Percentiles rank a stretch among this genome's conserved stretches.
These are phyloP conservation scores for Clonostachys rosea DNA, from an alignment of 2,329 filamentous ascomycete genomes.

Conservation along the genomic window DNA sequence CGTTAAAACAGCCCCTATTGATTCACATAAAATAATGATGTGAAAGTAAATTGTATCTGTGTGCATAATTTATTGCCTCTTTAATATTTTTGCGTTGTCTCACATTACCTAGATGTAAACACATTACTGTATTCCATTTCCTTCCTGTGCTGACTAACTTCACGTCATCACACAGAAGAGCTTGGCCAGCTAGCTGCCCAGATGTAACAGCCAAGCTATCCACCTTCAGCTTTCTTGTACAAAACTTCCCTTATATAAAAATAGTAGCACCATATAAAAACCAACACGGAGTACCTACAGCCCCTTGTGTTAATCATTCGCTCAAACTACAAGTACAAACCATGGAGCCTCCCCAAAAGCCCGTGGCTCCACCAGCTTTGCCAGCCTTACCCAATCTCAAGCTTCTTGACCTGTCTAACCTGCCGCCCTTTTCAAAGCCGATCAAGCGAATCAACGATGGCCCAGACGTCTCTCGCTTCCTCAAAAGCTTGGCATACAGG, in stretches of 20 bases:
- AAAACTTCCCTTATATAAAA: not conserved
- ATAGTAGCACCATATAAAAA: not conserved
- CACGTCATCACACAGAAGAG: too few relatives aligned
- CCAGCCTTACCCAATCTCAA: conserved; percentile 26
- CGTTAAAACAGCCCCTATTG: too few relatives aligned
- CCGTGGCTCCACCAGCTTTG: conserved; percentile 13
- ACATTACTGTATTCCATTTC: too few relatives aligned
- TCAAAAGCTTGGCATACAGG: conserved; percentile 75
- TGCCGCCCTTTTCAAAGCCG: conserved; percentile 59
- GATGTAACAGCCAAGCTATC: too few relatives aligned
- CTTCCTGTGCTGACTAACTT: too few relatives aligned
- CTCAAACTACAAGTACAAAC: not conserved
- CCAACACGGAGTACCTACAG: not conserved
- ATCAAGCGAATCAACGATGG: conserved; percentile 81
- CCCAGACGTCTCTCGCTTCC: conserved; percentile 75
- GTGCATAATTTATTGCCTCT: too few relatives aligned
- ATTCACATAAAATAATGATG: too few relatives aligned
- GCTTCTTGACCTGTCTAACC: conserved; percentile 40
- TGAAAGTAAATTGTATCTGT: too few relatives aligned
- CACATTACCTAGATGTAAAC: too few relatives aligned
- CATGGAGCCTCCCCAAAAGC: too few relatives aligned
- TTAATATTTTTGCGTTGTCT: too few relatives aligned
- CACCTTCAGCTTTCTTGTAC: not conserved
- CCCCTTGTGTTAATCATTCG: not conserved
- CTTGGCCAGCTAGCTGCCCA: too few relatives aligned